Base-by-base conservation (phyloP, 192 early-diverging fungal genomes). In the Rhizoclosmatium sp. region DNA sequence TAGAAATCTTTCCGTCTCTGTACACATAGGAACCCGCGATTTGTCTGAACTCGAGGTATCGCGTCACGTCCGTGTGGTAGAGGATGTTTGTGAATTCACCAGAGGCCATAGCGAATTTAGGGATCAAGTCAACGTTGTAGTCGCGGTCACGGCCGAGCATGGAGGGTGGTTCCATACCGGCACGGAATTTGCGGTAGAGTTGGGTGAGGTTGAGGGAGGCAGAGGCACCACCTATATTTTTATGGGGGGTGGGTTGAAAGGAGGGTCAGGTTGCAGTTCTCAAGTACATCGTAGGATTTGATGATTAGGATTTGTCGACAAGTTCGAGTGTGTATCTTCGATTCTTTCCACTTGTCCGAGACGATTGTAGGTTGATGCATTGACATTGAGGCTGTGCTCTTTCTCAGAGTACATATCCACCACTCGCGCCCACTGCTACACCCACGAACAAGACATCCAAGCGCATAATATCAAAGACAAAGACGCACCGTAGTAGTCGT, bases 41-140 rank as follows among this genome's bases (percentile, higher is more conserved):
- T 79, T 96, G 95, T 82, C 95, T 95, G 89, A 99, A 98, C 84
- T 97, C 97, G 45, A 99, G 89, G 89, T 99, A 99, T 68, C 95
- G 93, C 44, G 97, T 98, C 31, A 99, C 97, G 78, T 99, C 95
- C 51, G 97, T 98, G 87, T 99, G 96, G 79, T 94, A 94, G 61
- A 99, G 91, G 68, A 99, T 96, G 80, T 93, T 94, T 77, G 98
- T 94, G 79, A 99, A 94, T 83, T 97, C 97, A 65, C 98, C 98
- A 68, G 94, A 96, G 42, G 95, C 96, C 97, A 99, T 99, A 87
- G 98, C 94, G 86, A 99, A 99, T 89, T 99, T 99, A 75, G 98
- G 98, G 65, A 99, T 97, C 82, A 98, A 86, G 85, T 99, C 98
- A 66, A 99, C 91, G 86, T 95, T 96, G 87, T 93, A 99, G 87